Evolutionary conservation across 805 yeast species (phyloP).

Genomic region (Yamadazyma endophytica): DNA sequence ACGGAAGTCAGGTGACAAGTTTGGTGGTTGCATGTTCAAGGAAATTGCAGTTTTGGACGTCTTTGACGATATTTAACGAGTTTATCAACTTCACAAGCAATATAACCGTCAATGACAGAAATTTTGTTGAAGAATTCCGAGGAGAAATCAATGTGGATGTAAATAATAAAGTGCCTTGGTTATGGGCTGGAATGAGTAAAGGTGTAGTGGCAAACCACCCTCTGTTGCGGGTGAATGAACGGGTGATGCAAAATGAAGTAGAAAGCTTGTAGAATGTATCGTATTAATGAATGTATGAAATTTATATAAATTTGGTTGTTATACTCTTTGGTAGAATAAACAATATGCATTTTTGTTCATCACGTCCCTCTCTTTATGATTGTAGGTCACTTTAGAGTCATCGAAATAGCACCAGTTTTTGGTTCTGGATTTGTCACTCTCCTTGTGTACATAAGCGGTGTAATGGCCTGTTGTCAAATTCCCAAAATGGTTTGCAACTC

Average conservation of each 20-base stretch:
- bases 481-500: constrained; percentile 83
- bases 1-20: constrained; percentile 86
- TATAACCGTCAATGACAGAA: constrained; percentile 76
- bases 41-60: constrained; percentile 81
- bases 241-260: neutral
- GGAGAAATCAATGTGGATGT: constrained; percentile 54
- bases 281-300: neutral
- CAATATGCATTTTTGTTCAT: constrained; percentile 78
- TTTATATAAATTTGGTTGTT: constrained; percentile 1
- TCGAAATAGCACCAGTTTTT: constrained; percentile 81
- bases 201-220: constrained; percentile 60
- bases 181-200: constrained; percentile 61
- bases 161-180: constrained; percentile 51
- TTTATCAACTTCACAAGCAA: constrained; percentile 72
- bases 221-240: constrained; percentile 31
- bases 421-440: constrained; percentile 33
- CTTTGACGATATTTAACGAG: constrained; percentile 83
- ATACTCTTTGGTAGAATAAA: constrained; percentile 61
- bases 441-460: constrained; percentile 71
- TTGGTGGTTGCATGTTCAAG: constrained; percentile 83
- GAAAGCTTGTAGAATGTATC: neutral
- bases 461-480: constrained; percentile 84
- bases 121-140: constrained; percentile 75
- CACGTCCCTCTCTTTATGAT: constrained; percentile 48
- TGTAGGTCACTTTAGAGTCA: constrained; percentile 62